A percentile compares a stretch with the other conserved stretches of the same genome.
Conservation (phyloP, 345 rosid species). For the Lepidium africanum region DNA sequence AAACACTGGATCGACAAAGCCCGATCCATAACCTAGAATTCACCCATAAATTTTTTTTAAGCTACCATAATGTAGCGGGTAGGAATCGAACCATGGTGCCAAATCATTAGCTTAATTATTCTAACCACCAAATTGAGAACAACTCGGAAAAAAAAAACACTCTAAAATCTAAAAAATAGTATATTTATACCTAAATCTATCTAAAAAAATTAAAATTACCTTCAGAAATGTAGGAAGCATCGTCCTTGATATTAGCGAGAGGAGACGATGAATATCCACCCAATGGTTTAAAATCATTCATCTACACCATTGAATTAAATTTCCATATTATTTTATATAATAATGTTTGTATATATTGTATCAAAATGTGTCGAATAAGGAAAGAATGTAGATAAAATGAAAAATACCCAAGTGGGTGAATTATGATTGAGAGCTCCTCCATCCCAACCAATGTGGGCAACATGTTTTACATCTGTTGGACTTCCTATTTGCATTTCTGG, state of each 20-base stretch:
- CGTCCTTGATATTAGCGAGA: conserved; percentile 7
- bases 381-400: no score
- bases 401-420: conserved; percentile 57
- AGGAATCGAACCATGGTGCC: no score
- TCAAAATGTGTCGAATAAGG: neutral
- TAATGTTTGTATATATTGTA: neutral
- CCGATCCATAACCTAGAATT: no score
- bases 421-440: conserved; percentile 39
- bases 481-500: conserved; percentile 70
- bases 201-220: neutral
- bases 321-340: neutral
- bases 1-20: no score
- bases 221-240: conserved; percentile 13
- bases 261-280: conserved; percentile 11
- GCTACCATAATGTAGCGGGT: no score
- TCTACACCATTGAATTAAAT: neutral
- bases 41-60: no score
- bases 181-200: no score
- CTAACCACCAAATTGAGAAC: no score
- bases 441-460: conserved; percentile 93
- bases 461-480: conserved; percentile 92
- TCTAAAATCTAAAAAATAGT: no score
- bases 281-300: conserved; percentile 12
- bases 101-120: no score
- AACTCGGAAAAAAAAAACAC: no score